phyloP scores from a whole-genome alignment of 352 stramenopile genomes.

The Halophytophthora polymorphica region DNA sequence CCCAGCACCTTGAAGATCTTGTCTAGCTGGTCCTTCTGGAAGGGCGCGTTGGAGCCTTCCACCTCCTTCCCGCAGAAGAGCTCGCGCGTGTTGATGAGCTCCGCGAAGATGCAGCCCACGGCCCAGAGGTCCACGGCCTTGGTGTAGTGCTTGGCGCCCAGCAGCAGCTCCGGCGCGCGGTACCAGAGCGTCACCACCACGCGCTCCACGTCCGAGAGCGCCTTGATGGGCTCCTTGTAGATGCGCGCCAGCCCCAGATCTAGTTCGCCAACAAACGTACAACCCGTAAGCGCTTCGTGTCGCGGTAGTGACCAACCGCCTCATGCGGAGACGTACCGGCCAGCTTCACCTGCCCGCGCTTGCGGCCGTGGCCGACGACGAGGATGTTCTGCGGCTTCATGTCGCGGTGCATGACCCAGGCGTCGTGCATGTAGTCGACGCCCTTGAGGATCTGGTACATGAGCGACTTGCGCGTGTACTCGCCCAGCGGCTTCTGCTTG shows the following conservation, averaged over 20 bases:
- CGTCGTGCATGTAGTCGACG: slow-evolving; percentile 92
- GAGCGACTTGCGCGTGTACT: slow-evolving; percentile 92
- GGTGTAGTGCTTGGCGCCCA: slow-evolving; percentile 92
- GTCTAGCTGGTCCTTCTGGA: slow-evolving; percentile 89
- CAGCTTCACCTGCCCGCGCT: slow-evolving; percentile 82
- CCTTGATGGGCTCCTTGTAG: slow-evolving; percentile 88
- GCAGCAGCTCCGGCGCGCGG: slow-evolving; percentile 91
- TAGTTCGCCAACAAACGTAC: slow-evolving; percentile 8
- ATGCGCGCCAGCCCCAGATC: slow-evolving; percentile 87
- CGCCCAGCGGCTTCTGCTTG: slow-evolving; percentile 84
- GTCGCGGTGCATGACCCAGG: slow-evolving; percentile 93
- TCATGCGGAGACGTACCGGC: slow-evolving; percentile 26
- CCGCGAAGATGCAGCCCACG: slow-evolving; percentile 94
- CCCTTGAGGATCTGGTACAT: slow-evolving; percentile 92
- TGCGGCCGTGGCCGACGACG: slow-evolving; percentile 83
- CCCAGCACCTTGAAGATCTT: slow-evolving; percentile 91
- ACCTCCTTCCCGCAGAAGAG: slow-evolving; percentile 89
- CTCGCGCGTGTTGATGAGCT: slow-evolving; percentile 87
- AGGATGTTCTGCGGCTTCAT: slow-evolving; percentile 94
- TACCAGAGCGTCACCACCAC: slow-evolving; percentile 98
- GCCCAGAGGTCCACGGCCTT: slow-evolving; percentile 96
- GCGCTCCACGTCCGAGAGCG: slow-evolving; percentile 83
- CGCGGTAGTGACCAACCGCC: neutral
- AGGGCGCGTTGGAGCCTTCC: slow-evolving; percentile 82
- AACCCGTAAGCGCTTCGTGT: neutral